Conservation (phyloP, 352 stramenopile species). For the Pythium pyrilobum region DNA sequence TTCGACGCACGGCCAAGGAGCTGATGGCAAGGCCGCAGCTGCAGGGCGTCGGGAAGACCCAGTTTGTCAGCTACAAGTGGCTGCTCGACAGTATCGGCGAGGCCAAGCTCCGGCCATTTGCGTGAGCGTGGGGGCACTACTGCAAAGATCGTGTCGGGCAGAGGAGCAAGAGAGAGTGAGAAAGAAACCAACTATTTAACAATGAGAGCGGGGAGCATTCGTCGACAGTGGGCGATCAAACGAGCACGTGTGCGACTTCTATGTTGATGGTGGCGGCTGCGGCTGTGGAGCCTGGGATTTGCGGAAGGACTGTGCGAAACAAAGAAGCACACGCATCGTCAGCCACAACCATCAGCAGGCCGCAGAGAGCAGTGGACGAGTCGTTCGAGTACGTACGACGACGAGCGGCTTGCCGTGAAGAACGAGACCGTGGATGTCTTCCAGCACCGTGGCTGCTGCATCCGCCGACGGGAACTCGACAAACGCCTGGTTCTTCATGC, state of each 20-base stretch:
- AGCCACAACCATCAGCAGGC: not conserved
- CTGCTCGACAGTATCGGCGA: constrained; percentile 86
- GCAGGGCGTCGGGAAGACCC: constrained; percentile 25
- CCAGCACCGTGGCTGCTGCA: constrained; percentile 41
- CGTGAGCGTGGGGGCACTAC: too few relatives aligned
- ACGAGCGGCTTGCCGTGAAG: constrained; percentile 75
- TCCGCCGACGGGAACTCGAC: constrained; percentile 54
- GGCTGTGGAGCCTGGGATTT: not conserved
- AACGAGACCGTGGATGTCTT: constrained; percentile 62
- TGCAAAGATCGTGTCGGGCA: too few relatives aligned
- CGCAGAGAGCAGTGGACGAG: not conserved
- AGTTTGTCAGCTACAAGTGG: constrained; percentile 83
- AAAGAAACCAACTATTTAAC: too few relatives aligned
- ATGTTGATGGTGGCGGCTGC: too few relatives aligned
- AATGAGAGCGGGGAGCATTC: too few relatives aligned
- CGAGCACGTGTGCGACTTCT: too few relatives aligned
- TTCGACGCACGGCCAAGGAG: constrained; percentile 31
- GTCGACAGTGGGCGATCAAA: too few relatives aligned
- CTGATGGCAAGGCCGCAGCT: constrained; percentile 41
- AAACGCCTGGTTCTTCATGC: constrained; percentile 87
- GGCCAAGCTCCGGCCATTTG: constrained; percentile 59
- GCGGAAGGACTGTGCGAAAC: constrained; percentile 2
- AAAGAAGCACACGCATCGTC: not conserved
- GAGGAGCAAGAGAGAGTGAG: too few relatives aligned
- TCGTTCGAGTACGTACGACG: constrained; percentile 48